phyloP scores from a whole-genome alignment of 352 stramenopile genomes.

The Phytopythium chamaehyphon region DNA sequence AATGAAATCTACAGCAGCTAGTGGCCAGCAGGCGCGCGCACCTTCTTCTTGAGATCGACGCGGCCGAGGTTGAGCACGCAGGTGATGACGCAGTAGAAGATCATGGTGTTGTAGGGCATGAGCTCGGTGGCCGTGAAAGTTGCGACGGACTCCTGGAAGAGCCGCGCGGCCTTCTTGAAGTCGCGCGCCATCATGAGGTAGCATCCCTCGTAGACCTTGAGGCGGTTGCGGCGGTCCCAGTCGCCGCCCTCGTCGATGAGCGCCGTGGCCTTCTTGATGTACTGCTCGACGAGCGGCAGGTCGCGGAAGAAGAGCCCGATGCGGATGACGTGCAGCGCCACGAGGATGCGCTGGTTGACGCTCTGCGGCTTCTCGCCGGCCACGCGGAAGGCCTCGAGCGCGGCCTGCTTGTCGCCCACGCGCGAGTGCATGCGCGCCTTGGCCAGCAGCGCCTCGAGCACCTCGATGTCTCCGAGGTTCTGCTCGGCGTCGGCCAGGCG shows the following conservation, averaged over 20 bases:
- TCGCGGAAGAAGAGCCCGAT: slow-evolving; percentile 88
- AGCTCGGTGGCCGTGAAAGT: slow-evolving; percentile 98
- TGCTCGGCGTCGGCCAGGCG: slow-evolving; percentile 92
- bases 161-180: slow-evolving; percentile 90
- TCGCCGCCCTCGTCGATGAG: slow-evolving; percentile 95
- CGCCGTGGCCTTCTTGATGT: slow-evolving; percentile 87
- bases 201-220: slow-evolving; percentile 98
- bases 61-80: slow-evolving; percentile 93
- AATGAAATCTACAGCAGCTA: no score
- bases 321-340: slow-evolving; percentile 91
- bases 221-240: slow-evolving; percentile 98
- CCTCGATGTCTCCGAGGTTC: slow-evolving; percentile 97
- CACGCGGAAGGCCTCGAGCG: slow-evolving; percentile 90
- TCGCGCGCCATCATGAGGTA: slow-evolving; percentile 92
- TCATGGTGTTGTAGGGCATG: slow-evolving; percentile 96
- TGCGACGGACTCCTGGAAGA: slow-evolving; percentile 96
- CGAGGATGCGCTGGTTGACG: slow-evolving; percentile 98
- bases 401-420: slow-evolving; percentile 90
- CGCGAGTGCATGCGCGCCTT: slow-evolving; percentile 94
- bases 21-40: no score
- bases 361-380: slow-evolving; percentile 92
- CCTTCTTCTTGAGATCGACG: slow-evolving; percentile 96
- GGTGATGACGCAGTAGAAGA: slow-evolving; percentile 96
- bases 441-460: slow-evolving; percentile 93
- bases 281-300: slow-evolving; percentile 74